Evolutionary conservation across 2,329 filamentous ascomycete species (phyloP).

Genomic region (Calonectria pauciramosa): DNA sequence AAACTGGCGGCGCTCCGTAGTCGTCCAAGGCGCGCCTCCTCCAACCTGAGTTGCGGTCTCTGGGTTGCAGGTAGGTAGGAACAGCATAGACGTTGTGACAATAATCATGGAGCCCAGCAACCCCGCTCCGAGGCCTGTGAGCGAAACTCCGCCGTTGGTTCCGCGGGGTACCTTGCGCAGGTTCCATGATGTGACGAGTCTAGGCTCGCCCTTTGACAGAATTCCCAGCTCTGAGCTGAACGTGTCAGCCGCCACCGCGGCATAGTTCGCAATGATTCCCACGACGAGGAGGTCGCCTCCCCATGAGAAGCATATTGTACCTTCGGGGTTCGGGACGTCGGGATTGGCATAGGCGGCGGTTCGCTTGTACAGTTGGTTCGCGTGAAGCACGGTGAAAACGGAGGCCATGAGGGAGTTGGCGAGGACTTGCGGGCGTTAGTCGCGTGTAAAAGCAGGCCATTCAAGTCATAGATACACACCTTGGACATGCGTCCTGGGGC

Average conservation of each 20-base stretch:
- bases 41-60: slow-evolving; percentile 54
- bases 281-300: slow-evolving; percentile 73
- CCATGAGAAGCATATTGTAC: slow-evolving; percentile 70
- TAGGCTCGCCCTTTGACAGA: slow-evolving; percentile 79
- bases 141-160: slow-evolving; percentile 93
- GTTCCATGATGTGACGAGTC: slow-evolving; percentile 85
- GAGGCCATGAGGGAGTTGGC: slow-evolving; percentile 89
- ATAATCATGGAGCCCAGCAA: slow-evolving; percentile 81
- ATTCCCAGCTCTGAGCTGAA: slow-evolving; percentile 97
- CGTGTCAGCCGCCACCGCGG: slow-evolving; percentile 91
- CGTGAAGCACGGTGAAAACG: slow-evolving; percentile 71
- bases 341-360: slow-evolving; percentile 54
- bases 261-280: slow-evolving; percentile 86
- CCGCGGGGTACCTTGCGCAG: slow-evolving; percentile 87
- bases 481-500: slow-evolving; percentile 86
- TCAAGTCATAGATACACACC: slow-evolving; percentile 55
- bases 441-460: background rate
- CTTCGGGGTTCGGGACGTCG: slow-evolving; percentile 48
- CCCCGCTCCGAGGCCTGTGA: slow-evolving; percentile 80
- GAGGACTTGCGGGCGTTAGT: slow-evolving; percentile 67
- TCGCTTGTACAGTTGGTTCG: slow-evolving; percentile 69
- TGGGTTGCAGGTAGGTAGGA: slow-evolving; percentile 77
- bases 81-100: slow-evolving; percentile 72
- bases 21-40: slow-evolving; percentile 65
- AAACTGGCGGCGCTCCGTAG: slow-evolving; percentile 59